Conservation (phyloP, 2,329 filamentous ascomycete species). For the Rutstroemia sydowiana region DNA sequence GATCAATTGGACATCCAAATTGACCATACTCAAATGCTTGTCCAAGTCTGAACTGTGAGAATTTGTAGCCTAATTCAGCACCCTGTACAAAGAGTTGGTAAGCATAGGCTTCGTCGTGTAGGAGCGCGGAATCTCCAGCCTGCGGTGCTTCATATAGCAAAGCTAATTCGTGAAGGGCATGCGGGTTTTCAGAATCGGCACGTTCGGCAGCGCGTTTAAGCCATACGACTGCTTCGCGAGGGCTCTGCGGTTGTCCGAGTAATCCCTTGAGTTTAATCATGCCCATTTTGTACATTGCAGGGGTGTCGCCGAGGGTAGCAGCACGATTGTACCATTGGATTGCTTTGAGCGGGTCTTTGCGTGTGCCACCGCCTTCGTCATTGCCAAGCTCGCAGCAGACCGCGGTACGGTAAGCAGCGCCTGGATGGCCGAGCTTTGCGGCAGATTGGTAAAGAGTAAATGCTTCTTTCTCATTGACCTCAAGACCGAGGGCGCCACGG, state of each 20-base stretch:
- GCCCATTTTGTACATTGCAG: slow-evolving; percentile 97
- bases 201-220: slow-evolving; percentile 86
- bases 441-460: slow-evolving; percentile 91
- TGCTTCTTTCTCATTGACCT: slow-evolving; percentile 82
- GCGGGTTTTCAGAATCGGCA: slow-evolving; percentile 84
- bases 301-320: slow-evolving; percentile 79
- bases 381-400: slow-evolving; percentile 96
- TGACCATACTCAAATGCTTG: slow-evolving; percentile 85
- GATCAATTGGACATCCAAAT: slow-evolving; percentile 75
- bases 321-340: slow-evolving; percentile 98
- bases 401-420: slow-evolving; percentile 86
- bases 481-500: slow-evolving; percentile 68
- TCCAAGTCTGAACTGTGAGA: slow-evolving; percentile 84
- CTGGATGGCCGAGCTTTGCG: slow-evolving; percentile 79
- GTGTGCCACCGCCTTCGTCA: slow-evolving; percentile 88
- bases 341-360: slow-evolving; percentile 84
- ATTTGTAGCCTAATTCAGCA: slow-evolving; percentile 86
- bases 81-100: slow-evolving; percentile 77
- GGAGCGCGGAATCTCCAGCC: slow-evolving; percentile 57
- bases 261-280: slow-evolving; percentile 93
- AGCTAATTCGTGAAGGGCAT: slow-evolving; percentile 84
- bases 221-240: slow-evolving; percentile 83
- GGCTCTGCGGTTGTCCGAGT: slow-evolving; percentile 76
- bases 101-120: slow-evolving; percentile 77
- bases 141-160: slow-evolving; percentile 49